Conservation (phyloP, 129 eudicot genomes). For the Lactuca sativa region DNA sequence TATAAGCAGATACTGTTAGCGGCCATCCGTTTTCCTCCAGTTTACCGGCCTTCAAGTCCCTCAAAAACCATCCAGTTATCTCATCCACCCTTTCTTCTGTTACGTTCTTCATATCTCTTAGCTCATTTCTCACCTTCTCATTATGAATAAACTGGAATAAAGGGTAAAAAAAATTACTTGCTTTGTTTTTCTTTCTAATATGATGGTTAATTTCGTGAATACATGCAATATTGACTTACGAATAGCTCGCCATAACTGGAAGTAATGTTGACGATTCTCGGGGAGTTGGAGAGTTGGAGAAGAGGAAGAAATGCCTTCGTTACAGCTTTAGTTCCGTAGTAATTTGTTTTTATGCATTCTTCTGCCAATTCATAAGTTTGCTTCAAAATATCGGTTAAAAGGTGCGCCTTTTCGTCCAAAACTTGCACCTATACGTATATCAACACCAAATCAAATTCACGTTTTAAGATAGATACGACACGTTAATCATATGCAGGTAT, state of each 20-base stretch:
- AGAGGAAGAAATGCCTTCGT: constrained; percentile 34
- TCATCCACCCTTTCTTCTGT: constrained; percentile 35
- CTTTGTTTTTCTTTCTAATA: background rate
- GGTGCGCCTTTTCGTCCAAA: background rate
- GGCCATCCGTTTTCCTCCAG: constrained; percentile 45
- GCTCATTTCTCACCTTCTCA: constrained; percentile 34
- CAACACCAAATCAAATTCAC: background rate
- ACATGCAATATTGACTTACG: background rate
- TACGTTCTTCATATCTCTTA: constrained; percentile 29
- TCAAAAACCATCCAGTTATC: constrained; percentile 33
- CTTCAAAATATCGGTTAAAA: background rate
- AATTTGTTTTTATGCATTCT: constrained; percentile 26
- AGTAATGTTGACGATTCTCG: constrained; percentile 29
- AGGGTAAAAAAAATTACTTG: background rate
- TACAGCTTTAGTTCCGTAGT: constrained; percentile 22
- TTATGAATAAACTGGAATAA: constrained; percentile 28
- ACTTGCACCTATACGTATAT: constrained; percentile 7
- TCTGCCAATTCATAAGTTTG: constrained; percentile 18
- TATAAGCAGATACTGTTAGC: constrained; percentile 33
- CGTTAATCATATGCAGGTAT: background rate
- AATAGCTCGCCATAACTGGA: constrained; percentile 9
- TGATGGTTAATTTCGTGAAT: background rate
- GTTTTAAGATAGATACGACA: background rate
- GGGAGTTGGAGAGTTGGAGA: constrained; percentile 26
- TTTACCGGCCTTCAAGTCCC: constrained; percentile 31